Percentiles rank a stretch among this genome's conserved stretches.
Conservation (phyloP, 1,284 basidiomycete species). For the Puccinia hordei region DNA sequence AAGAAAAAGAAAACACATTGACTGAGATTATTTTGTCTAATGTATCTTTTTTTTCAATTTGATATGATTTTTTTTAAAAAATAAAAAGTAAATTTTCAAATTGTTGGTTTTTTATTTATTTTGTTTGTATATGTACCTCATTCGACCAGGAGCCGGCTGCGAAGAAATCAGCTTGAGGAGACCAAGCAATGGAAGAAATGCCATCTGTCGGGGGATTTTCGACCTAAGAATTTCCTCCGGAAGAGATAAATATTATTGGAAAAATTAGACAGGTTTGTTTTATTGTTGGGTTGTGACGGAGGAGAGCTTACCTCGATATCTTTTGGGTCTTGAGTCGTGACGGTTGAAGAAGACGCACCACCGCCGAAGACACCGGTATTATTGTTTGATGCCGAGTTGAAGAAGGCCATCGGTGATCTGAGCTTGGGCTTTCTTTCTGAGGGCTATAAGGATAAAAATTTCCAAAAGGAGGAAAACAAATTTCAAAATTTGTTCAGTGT, state of each 20-base stretch:
- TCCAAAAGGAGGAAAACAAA: no score
- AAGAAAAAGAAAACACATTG: slow-evolving; percentile 58
- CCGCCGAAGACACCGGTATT: slow-evolving; percentile 42
- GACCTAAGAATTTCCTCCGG: slow-evolving; percentile 64
- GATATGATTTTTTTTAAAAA: no score
- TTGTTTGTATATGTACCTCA: slow-evolving; percentile 55
- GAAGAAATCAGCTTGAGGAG: slow-evolving; percentile 60
- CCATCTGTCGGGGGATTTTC: slow-evolving; percentile 60
- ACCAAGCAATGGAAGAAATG: slow-evolving; percentile 59
- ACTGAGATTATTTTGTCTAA: no score
- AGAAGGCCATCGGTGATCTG: slow-evolving; percentile 47
- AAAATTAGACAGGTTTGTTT: not conserved
- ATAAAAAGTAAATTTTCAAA: no score
- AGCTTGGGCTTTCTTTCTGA: no score
- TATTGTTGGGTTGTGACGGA: not conserved
- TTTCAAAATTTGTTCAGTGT: no score
- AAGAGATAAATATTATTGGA: no score
- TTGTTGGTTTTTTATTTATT: no score
- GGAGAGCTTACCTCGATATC: slow-evolving; percentile 38
- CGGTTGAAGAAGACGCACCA: slow-evolving; percentile 17
- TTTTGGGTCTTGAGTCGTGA: slow-evolving; percentile 33
- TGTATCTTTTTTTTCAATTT: no score
- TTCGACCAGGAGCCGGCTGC: slow-evolving; percentile 61
- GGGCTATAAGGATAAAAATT: no score
- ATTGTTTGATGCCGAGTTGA: slow-evolving; percentile 24